Base-by-base conservation (phyloP, 441 rosid genomes). In the Bocquillonia castaneifolia region DNA sequence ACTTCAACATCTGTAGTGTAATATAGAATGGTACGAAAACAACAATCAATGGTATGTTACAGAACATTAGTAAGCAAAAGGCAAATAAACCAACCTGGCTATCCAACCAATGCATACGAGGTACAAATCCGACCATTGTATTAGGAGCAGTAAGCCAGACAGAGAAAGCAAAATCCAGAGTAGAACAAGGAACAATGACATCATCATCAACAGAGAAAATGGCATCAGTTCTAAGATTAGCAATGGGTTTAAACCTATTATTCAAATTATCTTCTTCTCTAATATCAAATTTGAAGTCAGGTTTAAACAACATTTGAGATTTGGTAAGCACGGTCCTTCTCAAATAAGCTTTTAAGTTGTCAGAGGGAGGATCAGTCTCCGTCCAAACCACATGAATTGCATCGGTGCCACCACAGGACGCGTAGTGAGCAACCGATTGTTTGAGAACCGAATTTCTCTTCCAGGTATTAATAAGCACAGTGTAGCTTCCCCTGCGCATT, bases 181-280 rank as follows among this genome's bases (percentile, higher is more conserved):
- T 22, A 9, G 72, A 45, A 67, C 80, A 77, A 1, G 80, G 77
- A 31, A 77, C 72, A 15, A 73, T 73, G 10, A 74, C 66, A 39
- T 66, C 74, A 52, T 66, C 74, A 51, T 70, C 77, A 37, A 77
- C 76, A 9, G 68, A 77, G 66, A 77, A 70, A 62, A 77, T 50
- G 10, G 77, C 80, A 42, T 67, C 75, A 8, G 77, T 77, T 39
- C 28, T 66, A 23, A 77, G 54, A 26, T 67, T 69, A 17, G 53
- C 69, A 51, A 63, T 66, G 4, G 74, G 71, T 67, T 70, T 70
- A 54, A 77, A 73, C 63, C 74, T 62, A 26, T 56, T 25, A 36
- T 45, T 56, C 15, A 50, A 64, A 15, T 48, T 20, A 29, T 29
- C 55, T 39, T 48, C 67, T 45, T 32, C 6, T n/a, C 13, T 64